These are phyloP conservation scores for Ajuga chamaepitys DNA, from an alignment of 257 asterid species.

Conservation along the genomic window DNA sequence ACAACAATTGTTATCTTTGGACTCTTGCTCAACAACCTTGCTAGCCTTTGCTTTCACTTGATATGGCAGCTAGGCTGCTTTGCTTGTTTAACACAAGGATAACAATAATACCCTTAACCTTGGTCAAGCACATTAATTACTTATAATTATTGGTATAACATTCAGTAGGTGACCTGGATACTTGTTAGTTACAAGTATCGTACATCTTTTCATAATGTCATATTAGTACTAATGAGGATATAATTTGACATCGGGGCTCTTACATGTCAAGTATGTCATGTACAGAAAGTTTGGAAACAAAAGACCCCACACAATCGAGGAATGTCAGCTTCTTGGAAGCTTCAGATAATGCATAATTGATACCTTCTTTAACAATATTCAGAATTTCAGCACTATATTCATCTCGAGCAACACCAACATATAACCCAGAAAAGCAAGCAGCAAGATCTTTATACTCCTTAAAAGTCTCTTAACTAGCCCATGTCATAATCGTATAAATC, in stretches of 20 bases:
- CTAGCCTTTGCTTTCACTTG: too few species aligned
- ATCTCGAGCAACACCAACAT: constrained; percentile 73
- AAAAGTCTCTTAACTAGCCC: constrained; percentile 24
- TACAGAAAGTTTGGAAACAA: constrained; percentile 74
- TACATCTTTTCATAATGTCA: not conserved
- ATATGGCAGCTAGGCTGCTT: too few species aligned
- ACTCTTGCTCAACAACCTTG: too few species aligned
- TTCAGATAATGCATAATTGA: constrained; percentile 70
- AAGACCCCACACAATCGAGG: constrained; percentile 73
- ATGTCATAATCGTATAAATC: not conserved
- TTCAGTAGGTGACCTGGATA: not conserved
- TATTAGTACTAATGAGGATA: not conserved
- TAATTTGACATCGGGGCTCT: constrained; percentile 24
- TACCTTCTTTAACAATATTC: constrained; percentile 65
- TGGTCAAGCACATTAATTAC: not conserved
- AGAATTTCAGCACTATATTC: constrained; percentile 61
- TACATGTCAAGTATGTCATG: constrained; percentile 78
- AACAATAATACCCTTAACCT: not conserved
- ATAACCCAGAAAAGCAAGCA: constrained; percentile 67
- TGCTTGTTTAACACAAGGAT: too few species aligned
- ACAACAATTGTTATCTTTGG: too few species aligned
- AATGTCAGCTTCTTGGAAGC: constrained; percentile 86
- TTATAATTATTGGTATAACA: not conserved
- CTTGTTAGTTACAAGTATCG: not conserved
- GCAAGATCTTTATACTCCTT: constrained; percentile 84